Evolutionary conservation across 139 green algal species (phyloP).

Genomic region (Chlamydomonas sp.): DNA sequence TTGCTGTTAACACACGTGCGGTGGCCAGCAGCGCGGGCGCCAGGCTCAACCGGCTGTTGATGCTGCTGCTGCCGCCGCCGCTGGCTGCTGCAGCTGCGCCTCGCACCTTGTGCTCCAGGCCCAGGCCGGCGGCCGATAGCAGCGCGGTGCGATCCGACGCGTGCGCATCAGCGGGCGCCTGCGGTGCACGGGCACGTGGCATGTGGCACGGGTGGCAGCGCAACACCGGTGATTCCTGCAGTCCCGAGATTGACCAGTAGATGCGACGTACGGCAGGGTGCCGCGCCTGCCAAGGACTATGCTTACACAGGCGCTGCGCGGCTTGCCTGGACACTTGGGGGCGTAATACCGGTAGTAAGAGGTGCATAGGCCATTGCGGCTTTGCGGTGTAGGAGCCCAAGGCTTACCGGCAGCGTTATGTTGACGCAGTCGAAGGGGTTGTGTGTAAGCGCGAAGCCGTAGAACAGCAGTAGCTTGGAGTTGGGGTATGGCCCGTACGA

Average conservation of each 20-base stretch:
- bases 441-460: constrained; percentile 69
- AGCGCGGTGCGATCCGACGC: constrained; percentile 4
- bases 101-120: constrained; percentile 16
- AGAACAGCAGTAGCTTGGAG: constrained; percentile 81
- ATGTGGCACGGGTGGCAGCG: background rate
- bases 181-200: background rate
- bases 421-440: constrained; percentile 71
- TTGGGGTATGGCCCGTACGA: constrained; percentile 81
- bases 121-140: background rate
- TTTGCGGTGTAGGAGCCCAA: background rate
- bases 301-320: no score
- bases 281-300: no score
- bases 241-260: background rate
- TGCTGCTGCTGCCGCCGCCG: no score
- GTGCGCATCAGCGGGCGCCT: background rate
- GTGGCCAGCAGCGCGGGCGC: constrained; percentile 12
- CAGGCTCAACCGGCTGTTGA: background rate
- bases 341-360: background rate
- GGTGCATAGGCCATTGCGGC: background rate
- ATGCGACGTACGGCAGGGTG: no score
- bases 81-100: background rate
- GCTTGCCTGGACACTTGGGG: no score
- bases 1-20: constrained; percentile 4
- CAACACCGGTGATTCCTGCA: background rate
- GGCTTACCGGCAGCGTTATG: constrained; percentile 7